Conservation (phyloP, 176 grass and related monocot species). For the Zoysia japonica region DNA sequence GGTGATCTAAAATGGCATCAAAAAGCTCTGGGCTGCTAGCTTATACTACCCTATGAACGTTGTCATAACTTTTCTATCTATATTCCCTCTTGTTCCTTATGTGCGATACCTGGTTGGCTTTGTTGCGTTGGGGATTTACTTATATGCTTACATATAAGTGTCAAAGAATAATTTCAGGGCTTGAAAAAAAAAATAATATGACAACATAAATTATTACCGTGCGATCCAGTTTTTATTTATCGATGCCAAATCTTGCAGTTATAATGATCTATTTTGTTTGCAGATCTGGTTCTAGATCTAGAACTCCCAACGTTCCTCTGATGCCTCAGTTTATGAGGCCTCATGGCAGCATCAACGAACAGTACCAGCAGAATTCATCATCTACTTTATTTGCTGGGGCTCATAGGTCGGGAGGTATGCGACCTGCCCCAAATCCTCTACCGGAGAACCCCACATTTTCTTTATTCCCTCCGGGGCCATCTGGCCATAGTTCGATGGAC, state of each 20-base stretch:
- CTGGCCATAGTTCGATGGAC: conserved; percentile 55
- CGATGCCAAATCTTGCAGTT: background rate
- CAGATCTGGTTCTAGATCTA: conserved; percentile 75
- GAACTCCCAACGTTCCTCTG: conserved; percentile 66
- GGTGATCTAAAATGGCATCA: no score
- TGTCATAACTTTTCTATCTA: background rate
- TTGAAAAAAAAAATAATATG: background rate
- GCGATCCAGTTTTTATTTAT: background rate
- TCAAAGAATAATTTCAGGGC: background rate
- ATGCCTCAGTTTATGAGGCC: conserved; percentile 66
- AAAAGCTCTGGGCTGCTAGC: conserved; percentile 8
- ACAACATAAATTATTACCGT: background rate
- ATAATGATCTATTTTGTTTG: conserved; percentile 24
- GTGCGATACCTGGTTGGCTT: background rate
- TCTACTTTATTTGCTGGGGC: conserved; percentile 52
- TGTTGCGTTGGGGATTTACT: background rate
- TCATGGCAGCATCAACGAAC: conserved; percentile 62
- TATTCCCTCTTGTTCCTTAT: conserved; percentile 15
- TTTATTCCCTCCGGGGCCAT: conserved; percentile 58
- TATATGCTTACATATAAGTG: background rate
- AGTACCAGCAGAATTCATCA: conserved; percentile 58
- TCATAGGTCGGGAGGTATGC: conserved; percentile 49
- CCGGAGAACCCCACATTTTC: conserved; percentile 57
- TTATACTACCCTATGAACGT: conserved; percentile 2
- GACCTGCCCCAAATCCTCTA: conserved; percentile 42